phyloP scores from a whole-genome alignment of 495 filamentous ascomycete species.

The Thermothielavioides terrestris region DNA sequence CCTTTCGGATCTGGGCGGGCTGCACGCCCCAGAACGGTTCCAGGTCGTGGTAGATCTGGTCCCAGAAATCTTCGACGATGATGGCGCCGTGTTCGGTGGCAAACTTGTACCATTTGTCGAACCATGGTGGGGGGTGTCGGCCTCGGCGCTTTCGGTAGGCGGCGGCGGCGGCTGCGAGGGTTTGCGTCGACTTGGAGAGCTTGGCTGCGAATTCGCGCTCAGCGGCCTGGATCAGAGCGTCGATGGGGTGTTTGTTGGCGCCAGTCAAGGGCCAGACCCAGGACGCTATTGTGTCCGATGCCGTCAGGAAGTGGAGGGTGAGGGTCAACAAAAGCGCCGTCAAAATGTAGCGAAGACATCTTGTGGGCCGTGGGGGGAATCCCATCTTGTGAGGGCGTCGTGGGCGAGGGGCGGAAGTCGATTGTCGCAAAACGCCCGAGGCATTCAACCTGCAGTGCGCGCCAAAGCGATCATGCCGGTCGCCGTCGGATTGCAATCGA shows the following conservation, averaged over 20 bases:
- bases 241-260: conserved; percentile 39
- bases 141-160: conserved; percentile 56
- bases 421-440: too few species aligned
- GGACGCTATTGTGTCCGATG: neutral
- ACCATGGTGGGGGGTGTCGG: conserved; percentile 65
- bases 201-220: conserved; percentile 33
- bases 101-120: conserved; percentile 60
- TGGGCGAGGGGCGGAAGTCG: conserved; percentile 19
- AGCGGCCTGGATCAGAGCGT: conserved; percentile 35
- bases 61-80: conserved; percentile 63
- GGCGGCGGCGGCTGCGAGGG: conserved; percentile 49
- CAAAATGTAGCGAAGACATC: conserved; percentile 29
- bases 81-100: conserved; percentile 50
- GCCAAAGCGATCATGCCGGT: too few species aligned
- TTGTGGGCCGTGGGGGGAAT: conserved; percentile 32
- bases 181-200: conserved; percentile 36
- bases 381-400: conserved; percentile 27
- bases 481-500: too few species aligned
- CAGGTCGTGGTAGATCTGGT: conserved; percentile 62
- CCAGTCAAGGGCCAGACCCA: neutral
- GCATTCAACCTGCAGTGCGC: too few species aligned
- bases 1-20: conserved; percentile 47
- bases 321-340: conserved; percentile 23
- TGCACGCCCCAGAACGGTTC: conserved; percentile 64
- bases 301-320: conserved; percentile 20